These are phyloP conservation scores for Pycnococcus provasolii DNA, from an alignment of 139 green algal genomes.

Conservation along the genomic window DNA sequence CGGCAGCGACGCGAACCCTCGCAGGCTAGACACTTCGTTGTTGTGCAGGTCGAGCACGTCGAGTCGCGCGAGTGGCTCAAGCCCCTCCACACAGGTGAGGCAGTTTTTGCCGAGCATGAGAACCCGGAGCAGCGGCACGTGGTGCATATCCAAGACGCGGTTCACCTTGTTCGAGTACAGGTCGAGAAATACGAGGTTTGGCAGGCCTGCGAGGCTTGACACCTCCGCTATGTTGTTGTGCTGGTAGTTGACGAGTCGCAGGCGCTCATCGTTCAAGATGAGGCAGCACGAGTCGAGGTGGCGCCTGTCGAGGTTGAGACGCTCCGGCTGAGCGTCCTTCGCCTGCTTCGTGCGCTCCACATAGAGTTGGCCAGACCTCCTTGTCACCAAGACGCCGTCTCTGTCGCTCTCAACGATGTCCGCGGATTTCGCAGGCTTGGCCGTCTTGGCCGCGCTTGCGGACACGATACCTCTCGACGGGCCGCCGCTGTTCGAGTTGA, in stretches of 20 bases:
- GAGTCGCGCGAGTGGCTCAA: constrained; percentile 19
- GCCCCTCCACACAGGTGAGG: constrained; percentile 15
- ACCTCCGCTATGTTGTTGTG: constrained; percentile 31
- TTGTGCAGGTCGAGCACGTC: constrained; percentile 36
- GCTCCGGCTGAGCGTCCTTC: constrained; percentile 8
- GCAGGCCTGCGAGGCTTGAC: constrained; percentile 13
- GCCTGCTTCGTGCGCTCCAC: neutral
- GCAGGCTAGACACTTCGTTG: constrained; percentile 16
- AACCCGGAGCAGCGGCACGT: constrained; percentile 17
- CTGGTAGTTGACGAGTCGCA: constrained; percentile 37
- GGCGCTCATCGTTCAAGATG: constrained; percentile 16
- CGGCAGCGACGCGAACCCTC: constrained; percentile 8
- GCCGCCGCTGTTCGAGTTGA: too few relatives aligned
- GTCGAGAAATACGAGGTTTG: constrained; percentile 29
- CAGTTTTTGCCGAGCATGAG: constrained; percentile 37
- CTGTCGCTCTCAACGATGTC: too few relatives aligned
- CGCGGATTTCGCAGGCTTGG: too few relatives aligned
- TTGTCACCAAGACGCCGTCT: too few relatives aligned
- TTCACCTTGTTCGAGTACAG: constrained; percentile 31
- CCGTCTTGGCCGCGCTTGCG: too few relatives aligned
- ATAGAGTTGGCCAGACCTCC: neutral
- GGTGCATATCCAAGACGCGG: constrained; percentile 14
- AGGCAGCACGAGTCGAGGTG: constrained; percentile 3
- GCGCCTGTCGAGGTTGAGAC: constrained; percentile 20
- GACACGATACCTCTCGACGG: too few relatives aligned